phyloP scores from a whole-genome alignment of 2,329 filamentous ascomycete genomes.

The Ascochyta lentis region DNA sequence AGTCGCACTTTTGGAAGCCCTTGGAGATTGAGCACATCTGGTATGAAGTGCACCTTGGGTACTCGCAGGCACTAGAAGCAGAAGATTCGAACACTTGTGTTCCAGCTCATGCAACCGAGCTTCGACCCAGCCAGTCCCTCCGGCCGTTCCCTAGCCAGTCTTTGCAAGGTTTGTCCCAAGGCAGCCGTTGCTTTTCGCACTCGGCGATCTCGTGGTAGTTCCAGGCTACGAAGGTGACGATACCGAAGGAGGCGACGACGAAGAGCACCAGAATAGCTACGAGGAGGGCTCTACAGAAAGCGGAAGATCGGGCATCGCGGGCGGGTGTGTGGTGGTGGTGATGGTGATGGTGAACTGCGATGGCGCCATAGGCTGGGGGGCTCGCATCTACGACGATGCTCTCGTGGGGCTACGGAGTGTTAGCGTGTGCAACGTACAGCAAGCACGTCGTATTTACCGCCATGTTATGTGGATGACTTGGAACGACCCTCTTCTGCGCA shows the following conservation, averaged over 20 bases:
- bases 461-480: constrained; percentile 5
- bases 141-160: constrained; percentile 30
- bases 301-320: constrained; percentile 13
- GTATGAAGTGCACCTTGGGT: not conserved
- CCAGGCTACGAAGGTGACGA: constrained; percentile 29
- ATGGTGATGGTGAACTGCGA: constrained; percentile 23
- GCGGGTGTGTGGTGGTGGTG: constrained; percentile 25
- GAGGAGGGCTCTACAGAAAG: constrained; percentile 24
- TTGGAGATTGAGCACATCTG: not conserved
- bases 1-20: not conserved
- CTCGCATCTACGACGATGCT: constrained; percentile 20
- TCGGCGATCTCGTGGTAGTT: constrained; percentile 34
- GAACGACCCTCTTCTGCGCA: not conserved
- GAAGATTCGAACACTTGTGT: not conserved
- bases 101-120: not conserved
- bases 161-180: constrained; percentile 34
- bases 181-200: constrained; percentile 32
- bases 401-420: constrained; percentile 5
- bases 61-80: not conserved
- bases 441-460: constrained; percentile 1
- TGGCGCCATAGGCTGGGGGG: constrained; percentile 31
- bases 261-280: constrained; percentile 21
- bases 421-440: not conserved
- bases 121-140: constrained; percentile 28
- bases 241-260: constrained; percentile 22